These are phyloP conservation scores for Halteria grandinella DNA, from an alignment of 73 alveolate species.

Conservation along the genomic window DNA sequence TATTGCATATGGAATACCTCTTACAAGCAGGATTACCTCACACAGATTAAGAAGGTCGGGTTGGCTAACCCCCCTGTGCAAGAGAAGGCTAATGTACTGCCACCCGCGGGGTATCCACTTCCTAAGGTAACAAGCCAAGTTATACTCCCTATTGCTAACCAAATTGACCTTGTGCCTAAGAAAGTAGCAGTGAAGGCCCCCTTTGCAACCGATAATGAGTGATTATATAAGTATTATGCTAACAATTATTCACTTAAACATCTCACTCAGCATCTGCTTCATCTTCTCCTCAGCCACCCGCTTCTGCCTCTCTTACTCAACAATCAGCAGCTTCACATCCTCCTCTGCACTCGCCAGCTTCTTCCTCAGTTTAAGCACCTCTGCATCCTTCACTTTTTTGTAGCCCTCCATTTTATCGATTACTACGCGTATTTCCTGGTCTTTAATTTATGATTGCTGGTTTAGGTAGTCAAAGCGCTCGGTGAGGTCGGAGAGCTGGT, in stretches of 20 bases:
- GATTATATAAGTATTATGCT: too few relatives aligned
- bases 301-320: constrained; percentile 34
- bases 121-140: too few relatives aligned
- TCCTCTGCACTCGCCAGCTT: constrained; percentile 35
- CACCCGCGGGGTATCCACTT: too few relatives aligned
- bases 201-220: too few relatives aligned
- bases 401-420: constrained; percentile 48
- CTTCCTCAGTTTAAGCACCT: constrained; percentile 10
- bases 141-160: too few relatives aligned
- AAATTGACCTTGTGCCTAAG: too few relatives aligned
- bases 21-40: too few relatives aligned
- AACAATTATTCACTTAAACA: constrained; percentile 24
- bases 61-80: too few relatives aligned
- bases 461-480: constrained; percentile 4
- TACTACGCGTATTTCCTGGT: constrained; percentile 38
- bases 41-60: too few relatives aligned
- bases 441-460: constrained; percentile 13
- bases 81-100: too few relatives aligned
- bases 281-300: neutral
- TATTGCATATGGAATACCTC: too few relatives aligned
- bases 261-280: constrained; percentile 14
- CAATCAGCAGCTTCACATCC: constrained; percentile 38
- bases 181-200: too few relatives aligned
- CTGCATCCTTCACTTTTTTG: constrained; percentile 28
- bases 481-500: constrained; percentile 31